phyloP scores from a whole-genome alignment of 2,329 filamentous ascomycete genomes.

The Talaromyces pinophilus region DNA sequence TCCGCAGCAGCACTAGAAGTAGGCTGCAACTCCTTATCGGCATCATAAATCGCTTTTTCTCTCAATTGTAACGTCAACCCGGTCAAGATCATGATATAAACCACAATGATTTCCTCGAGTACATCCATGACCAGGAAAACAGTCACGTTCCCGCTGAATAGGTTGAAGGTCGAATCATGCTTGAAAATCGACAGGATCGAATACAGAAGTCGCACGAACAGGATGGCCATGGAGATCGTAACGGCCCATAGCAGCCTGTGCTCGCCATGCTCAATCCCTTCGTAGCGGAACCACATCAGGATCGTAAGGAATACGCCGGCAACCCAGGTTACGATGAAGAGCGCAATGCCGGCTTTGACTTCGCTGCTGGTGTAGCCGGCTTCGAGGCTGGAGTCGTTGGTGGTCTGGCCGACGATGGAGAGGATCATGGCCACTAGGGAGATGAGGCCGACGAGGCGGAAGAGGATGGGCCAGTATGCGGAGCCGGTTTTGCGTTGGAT shows the following conservation, averaged over 20 bases:
- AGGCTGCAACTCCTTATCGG: not conserved
- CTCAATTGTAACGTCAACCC: conserved; percentile 26
- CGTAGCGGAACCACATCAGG: conserved; percentile 29
- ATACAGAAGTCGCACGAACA: conserved; percentile 36
- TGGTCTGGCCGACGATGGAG: conserved; percentile 48
- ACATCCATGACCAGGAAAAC: conserved; percentile 35
- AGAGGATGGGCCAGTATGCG: conserved; percentile 29
- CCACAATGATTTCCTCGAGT: conserved; percentile 35
- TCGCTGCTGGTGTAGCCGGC: conserved; percentile 35
- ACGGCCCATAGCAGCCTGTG: conserved; percentile 33
- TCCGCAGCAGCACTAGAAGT: not conserved
- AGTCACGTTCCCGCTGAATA: conserved; percentile 29
- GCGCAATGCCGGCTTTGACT: conserved; percentile 46
- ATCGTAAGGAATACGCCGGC: conserved; percentile 39
- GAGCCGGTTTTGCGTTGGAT: conserved; percentile 26
- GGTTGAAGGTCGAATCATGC: conserved; percentile 29
- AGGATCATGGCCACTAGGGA: conserved; percentile 39
- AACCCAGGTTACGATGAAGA: conserved; percentile 38
- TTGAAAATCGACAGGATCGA: conserved; percentile 33
- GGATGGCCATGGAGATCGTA: conserved; percentile 32
- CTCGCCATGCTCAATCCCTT: conserved; percentile 32
- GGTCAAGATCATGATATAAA: conserved; percentile 31
- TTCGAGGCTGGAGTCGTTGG: conserved; percentile 35
- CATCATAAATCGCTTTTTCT: conserved; percentile 2
- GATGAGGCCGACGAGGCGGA: conserved; percentile 35